Evolutionary conservation across 225 moss, liverwort and hornwort genomes (phyloP), one percentile per base, ranked within the genome.

Genomic region (Marchantia polymorpha): DNA sequence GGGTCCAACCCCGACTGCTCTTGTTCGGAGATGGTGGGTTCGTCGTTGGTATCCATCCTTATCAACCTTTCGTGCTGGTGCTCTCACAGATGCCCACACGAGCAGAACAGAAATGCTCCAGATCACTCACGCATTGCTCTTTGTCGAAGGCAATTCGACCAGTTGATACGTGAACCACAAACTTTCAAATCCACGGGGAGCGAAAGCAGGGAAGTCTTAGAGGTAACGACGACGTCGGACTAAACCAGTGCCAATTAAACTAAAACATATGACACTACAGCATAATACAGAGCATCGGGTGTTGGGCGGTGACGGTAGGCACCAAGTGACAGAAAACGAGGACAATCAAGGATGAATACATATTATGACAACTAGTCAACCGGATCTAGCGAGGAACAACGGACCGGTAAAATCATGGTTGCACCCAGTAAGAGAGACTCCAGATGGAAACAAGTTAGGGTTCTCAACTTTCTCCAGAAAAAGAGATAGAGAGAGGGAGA

Each of bases 41-140:
- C 59, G 73, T 77, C 60, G 66, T 68, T 72, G 51, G 50, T 30
- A 68, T 84, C 84, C 84, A 84, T 84, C 7, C 48, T 74, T 64
- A 52, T 9, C 72, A 72, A 29, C 30, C 49, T 54, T 80, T 17
- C 47, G 7, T 54, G 22, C 7, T 31, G 1, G 30, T 46, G 50
- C 70, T 64, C 46, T 71, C 48, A 39, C 46, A 23, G 64, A 55
- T 64, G 56, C 29, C 48, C 27, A 27, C 55, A 26, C 23, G 27
- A 48, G 29, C 29, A 77, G 22, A 47, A 70, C 56, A 19, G 52
- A 22, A 56, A 9, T 52, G 12, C 25, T 51, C 16, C 55, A 49
- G 68, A 52, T 78, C 78, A 81, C 73, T 73, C 22, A 19, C 71
- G 20, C 84, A 84, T 84, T 74, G 67, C 75, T 58, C 54, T 11